Evolutionary conservation across 306 rosid genomes (phyloP), one percentile per base, ranked within the genome.

Genomic region (Urtica urens): DNA sequence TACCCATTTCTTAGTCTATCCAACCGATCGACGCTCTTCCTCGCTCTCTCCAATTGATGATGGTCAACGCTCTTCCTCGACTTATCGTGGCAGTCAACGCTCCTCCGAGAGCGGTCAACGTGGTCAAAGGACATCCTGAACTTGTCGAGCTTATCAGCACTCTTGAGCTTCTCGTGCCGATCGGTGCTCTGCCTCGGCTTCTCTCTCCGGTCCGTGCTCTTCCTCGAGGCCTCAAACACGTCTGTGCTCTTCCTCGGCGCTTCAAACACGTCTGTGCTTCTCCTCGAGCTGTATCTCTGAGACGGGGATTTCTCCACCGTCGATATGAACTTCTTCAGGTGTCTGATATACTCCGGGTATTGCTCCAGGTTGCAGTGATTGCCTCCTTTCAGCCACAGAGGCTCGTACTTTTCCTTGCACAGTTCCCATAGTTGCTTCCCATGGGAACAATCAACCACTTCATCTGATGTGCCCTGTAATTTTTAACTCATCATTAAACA

Each of bases 351-450:
- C 62, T 87, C 96, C 0, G 94, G 96, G 72, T 72, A 86, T 35
- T 70, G 90, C 78, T 86, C 94, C 63, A 86, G 61, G 68, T 82
- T 71, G 46, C 96, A 87, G 71, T 87, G 96, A 78, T 72, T 87
- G 18, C 96, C 96, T 59, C 96, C 96, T 62, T 77, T 82, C 46
- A 87, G 83, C 96, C 96, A 87, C 34, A 87, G 49, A 5, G 96
- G 96, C 71, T 87, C 96, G 46, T 82, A 82, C 66, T 82, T 87
- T 51, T 87, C 96, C 66, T 79, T 87, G 64, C 96, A 87, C 24
- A 87, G 72, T 57, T 87, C 94, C 94, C 96, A 87, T 23, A 87
- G 87, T 69, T 87, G 94, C 80, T 82, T 82, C 14, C 96, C 94
- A 48, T 87, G 96, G 40, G 87, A 82, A 57, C 94, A 87, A 69